phyloP scores from a whole-genome alignment of 129 eudicot genomes.

The Centrapalus pauciflorus region DNA sequence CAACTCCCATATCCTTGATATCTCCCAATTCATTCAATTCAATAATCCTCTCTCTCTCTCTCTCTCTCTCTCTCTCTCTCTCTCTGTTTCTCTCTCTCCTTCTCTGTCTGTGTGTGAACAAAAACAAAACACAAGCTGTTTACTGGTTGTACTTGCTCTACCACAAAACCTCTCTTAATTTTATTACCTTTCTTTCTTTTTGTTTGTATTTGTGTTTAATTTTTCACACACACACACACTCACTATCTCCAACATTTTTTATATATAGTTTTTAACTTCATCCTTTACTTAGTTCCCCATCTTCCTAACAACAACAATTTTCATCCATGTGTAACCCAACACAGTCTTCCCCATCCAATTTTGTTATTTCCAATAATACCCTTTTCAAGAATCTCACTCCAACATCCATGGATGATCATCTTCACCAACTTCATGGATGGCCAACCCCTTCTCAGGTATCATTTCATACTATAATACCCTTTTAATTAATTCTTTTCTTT shows the following conservation, averaged over 20 bases:
- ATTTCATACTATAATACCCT: too few relatives aligned
- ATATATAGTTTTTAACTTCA: constrained; percentile 9
- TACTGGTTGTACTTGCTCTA: constrained; percentile 24
- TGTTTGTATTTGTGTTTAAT: constrained; percentile 22
- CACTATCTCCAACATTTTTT: constrained; percentile 17
- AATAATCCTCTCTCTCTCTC: not conserved
- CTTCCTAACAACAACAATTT: constrained; percentile 24
- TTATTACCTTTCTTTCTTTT: constrained; percentile 4
- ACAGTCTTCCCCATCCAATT: constrained; percentile 61
- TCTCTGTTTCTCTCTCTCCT: not conserved
- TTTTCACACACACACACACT: constrained; percentile 15
- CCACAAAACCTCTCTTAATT: not conserved
- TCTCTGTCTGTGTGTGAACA: not conserved
- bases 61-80: not conserved
- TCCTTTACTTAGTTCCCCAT: constrained; percentile 28
- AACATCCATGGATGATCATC: constrained; percentile 41
- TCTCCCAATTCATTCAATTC: not conserved
- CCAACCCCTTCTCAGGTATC: constrained; percentile 80
- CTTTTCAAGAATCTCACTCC: constrained; percentile 47
- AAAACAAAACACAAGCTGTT: constrained; percentile 18
- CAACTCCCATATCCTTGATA: constrained; percentile 12
- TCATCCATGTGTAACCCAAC: constrained; percentile 57
- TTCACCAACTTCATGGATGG: constrained; percentile 66
- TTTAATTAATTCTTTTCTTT: too few relatives aligned
- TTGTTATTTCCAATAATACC: constrained; percentile 48